phyloP scores from a whole-genome alignment of 768 basidiomycete species.

The Roridomyces roridus region DNA sequence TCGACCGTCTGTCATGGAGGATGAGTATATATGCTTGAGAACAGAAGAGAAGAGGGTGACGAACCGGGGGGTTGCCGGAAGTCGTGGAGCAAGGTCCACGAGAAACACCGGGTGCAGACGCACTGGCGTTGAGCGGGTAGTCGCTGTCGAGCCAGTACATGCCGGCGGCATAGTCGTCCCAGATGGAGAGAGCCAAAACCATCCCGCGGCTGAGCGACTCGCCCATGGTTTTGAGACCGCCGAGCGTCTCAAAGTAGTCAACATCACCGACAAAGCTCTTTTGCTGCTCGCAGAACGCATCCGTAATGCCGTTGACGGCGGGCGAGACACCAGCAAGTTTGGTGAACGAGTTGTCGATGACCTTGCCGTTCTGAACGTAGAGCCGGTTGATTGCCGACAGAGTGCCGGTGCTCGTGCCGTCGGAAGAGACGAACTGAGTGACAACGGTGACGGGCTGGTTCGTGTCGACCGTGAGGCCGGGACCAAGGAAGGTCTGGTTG shows the following conservation, averaged over 20 bases:
- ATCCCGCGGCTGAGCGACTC: slow-evolving; percentile 47
- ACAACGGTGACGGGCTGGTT: slow-evolving; percentile 45
- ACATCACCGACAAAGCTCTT: slow-evolving; percentile 48
- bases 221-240: slow-evolving; percentile 45
- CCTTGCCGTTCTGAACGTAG: slow-evolving; percentile 24
- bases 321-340: not conserved
- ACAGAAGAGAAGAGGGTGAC: no score
- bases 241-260: slow-evolving; percentile 49
- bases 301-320: slow-evolving; percentile 38
- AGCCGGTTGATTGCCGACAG: slow-evolving; percentile 39
- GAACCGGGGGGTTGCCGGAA: no score
- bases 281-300: slow-evolving; percentile 37
- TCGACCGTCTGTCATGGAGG: no score
- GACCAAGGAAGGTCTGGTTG: slow-evolving; percentile 43
- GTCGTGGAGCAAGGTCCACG: slow-evolving; percentile 57
- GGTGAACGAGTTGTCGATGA: not conserved
- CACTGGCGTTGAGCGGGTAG: slow-evolving; percentile 46
- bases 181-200: slow-evolving; percentile 56
- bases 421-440: slow-evolving; percentile 44
- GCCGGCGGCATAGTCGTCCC: slow-evolving; percentile 60
- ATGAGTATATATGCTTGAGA: no score
- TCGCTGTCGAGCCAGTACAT: slow-evolving; percentile 65
- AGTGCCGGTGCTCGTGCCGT: slow-evolving; percentile 42
- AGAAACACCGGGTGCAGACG: slow-evolving; percentile 47
- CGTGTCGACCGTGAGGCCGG: slow-evolving; percentile 46